Conservation (phyloP, 139 green algal species). For the Chlamydomonas sp. region DNA sequence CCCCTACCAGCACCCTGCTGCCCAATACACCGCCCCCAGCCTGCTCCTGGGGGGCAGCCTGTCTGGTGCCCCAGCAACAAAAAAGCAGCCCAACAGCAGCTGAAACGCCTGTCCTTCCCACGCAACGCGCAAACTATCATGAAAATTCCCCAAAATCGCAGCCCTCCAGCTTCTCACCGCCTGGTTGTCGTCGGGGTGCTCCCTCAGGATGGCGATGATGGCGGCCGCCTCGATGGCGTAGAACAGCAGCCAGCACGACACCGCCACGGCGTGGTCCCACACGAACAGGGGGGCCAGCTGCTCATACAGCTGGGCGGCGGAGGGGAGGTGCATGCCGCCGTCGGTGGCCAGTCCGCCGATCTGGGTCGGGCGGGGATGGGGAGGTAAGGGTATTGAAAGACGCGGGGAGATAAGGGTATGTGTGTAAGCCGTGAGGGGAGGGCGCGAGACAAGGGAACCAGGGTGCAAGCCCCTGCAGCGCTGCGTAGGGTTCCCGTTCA, state of each 20-base stretch:
- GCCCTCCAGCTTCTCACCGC: conserved; percentile 35
- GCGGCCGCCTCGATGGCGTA: conserved; percentile 73
- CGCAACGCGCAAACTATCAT: too few relatives aligned
- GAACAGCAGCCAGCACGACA: conserved; percentile 63
- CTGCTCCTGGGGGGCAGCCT: too few relatives aligned
- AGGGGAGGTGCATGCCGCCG: conserved; percentile 18
- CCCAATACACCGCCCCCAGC: too few relatives aligned
- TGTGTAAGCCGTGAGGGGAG: too few relatives aligned
- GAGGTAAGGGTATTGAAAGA: background rate
- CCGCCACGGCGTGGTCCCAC: conserved; percentile 58
- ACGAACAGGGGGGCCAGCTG: conserved; percentile 47
- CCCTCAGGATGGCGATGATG: conserved; percentile 63
- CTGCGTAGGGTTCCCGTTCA: too few relatives aligned
- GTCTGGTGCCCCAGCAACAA: too few relatives aligned
- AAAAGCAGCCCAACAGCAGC: too few relatives aligned
- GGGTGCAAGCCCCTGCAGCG: too few relatives aligned
- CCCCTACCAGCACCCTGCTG: too few relatives aligned
- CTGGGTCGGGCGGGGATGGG: conserved; percentile 11
- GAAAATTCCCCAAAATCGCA: background rate
- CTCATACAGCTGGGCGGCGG: conserved; percentile 16
- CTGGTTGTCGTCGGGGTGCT: conserved; percentile 46
- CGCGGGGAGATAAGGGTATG: background rate
- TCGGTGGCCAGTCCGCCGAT: conserved; percentile 8
- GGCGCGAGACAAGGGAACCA: too few relatives aligned
- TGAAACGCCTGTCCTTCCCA: too few relatives aligned